Conservation (phyloP, 2,329 filamentous ascomycete genomes). For the Cladosporium sp. region DNA sequence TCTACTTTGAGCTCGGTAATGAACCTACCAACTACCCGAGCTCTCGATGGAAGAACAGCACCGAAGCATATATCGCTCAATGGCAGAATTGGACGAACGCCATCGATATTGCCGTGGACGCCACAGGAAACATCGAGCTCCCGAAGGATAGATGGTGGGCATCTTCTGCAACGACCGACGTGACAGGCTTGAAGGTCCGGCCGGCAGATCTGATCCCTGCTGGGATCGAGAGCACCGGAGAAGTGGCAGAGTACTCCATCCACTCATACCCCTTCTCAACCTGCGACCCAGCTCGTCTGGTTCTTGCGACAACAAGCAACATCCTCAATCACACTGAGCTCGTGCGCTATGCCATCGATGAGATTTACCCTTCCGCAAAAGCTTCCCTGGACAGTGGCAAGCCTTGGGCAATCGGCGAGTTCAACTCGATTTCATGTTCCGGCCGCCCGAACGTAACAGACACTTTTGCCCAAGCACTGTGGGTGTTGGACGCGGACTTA, state of each 20-base stretch:
- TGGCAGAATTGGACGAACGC: conserved; percentile 33
- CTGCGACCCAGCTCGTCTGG: conserved; percentile 29
- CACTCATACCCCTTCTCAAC: conserved; percentile 35
- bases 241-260: conserved; percentile 34
- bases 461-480: conserved; percentile 44
- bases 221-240: conserved; percentile 27
- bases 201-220: conserved; percentile 33
- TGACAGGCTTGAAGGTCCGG: conserved; percentile 30
- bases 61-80: conserved; percentile 32
- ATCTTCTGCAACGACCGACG: conserved; percentile 33
- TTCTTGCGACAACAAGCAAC: conserved; percentile 30
- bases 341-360: conserved; percentile 28
- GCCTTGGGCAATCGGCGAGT: conserved; percentile 41
- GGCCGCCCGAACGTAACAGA: conserved; percentile 43
- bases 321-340: conserved; percentile 35
- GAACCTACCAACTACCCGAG: conserved; percentile 34
- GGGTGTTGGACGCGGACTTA: conserved; percentile 42
- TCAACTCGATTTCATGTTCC: conserved; percentile 45
- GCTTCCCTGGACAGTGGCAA: conserved; percentile 31
- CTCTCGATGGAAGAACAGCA: conserved; percentile 29
- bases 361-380: conserved; percentile 32
- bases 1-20: conserved; percentile 34
- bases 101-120: conserved; percentile 31
- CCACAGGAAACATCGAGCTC: conserved; percentile 10
- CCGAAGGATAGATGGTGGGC: conserved; percentile 31